Percentiles rank a stretch among this genome's conserved stretches.
These are phyloP conservation scores for Collybia nuda DNA, from an alignment of 768 basidiomycete genomes.

Conservation along the genomic window DNA sequence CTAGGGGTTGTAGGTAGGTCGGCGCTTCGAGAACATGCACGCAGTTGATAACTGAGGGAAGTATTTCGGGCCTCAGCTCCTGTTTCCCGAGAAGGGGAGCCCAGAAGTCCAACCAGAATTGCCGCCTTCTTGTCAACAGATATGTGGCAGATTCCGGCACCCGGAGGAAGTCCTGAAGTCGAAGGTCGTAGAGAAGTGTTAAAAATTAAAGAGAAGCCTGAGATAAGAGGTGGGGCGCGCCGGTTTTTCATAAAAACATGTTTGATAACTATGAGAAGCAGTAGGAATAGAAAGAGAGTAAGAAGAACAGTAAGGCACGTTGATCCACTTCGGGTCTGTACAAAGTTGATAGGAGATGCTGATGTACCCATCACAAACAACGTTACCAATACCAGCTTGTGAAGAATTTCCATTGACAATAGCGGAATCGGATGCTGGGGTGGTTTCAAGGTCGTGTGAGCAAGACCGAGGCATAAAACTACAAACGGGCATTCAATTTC, in stretches of 20 bases:
- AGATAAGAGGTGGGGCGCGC: conserved; percentile 5
- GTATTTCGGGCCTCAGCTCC: conserved; percentile 16
- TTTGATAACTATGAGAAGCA: conserved; percentile 25
- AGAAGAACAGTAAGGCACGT: conserved; percentile 26
- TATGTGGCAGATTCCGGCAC: neutral
- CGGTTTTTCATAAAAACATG: conserved; percentile 26
- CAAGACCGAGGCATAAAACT: no score
- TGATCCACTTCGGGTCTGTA: conserved; percentile 13
- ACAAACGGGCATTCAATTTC: no score
- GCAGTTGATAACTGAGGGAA: conserved; percentile 17
- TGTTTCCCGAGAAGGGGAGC: no score
- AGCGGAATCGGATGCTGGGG: no score
- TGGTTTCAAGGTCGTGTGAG: no score
- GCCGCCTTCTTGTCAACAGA: conserved; percentile 18
- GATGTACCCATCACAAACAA: no score
- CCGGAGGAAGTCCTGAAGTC: conserved; percentile 13
- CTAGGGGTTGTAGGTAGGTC: neutral
- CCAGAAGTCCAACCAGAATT: conserved; percentile 13
- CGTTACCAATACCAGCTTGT: no score
- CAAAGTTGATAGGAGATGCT: conserved; percentile 12
- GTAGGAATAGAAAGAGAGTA: conserved; percentile 19
- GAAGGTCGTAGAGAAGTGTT: conserved; percentile 17
- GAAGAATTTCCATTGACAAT: no score
- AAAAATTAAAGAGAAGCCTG: conserved; percentile 2
- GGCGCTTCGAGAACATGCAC: conserved; percentile 15